Percentiles rank a stretch among this genome's conserved stretches.
Evolutionary conservation across 1,284 basidiomycete species (phyloP).

Genomic region (Ganoderma lingzhi): DNA sequence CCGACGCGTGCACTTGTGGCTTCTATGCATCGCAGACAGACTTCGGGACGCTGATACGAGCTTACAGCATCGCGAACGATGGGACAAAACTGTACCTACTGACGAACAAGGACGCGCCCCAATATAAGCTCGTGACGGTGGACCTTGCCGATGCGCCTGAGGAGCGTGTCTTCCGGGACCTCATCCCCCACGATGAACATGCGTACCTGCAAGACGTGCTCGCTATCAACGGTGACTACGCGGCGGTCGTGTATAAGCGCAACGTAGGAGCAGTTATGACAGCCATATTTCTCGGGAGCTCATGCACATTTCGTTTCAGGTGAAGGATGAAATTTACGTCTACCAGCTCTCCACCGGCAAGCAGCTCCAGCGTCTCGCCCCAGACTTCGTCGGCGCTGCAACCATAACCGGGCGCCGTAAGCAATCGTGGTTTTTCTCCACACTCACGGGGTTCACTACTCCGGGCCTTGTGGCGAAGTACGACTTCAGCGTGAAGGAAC

Average conservation of each 20-base stretch:
- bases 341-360: constrained; percentile 68
- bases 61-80: constrained; percentile 70
- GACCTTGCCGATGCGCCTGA: constrained; percentile 60
- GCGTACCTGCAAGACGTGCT: constrained; percentile 63
- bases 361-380: constrained; percentile 63
- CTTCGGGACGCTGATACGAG: not conserved
- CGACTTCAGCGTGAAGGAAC: constrained; percentile 57
- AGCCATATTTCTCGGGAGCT: not conserved
- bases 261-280: constrained; percentile 59
- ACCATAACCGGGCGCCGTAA: constrained; percentile 61
- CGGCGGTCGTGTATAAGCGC: constrained; percentile 76
- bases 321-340: constrained; percentile 86
- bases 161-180: constrained; percentile 59
- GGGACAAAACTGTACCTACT: constrained; percentile 70
- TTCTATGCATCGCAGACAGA: not conserved
- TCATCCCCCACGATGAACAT: constrained; percentile 78
- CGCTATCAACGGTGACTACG: constrained; percentile 64
- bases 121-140: constrained; percentile 72
- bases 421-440: constrained; percentile 75
- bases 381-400: constrained; percentile 78
- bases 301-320: constrained; percentile 47
- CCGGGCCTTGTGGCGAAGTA: constrained; percentile 76
- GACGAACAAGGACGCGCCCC: constrained; percentile 74
- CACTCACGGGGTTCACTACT: constrained; percentile 75
- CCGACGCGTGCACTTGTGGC: not conserved